These are phyloP conservation scores for Aspergillus brasiliensis DNA, from an alignment of 2,329 filamentous ascomycete genomes.

Conservation along the genomic window DNA sequence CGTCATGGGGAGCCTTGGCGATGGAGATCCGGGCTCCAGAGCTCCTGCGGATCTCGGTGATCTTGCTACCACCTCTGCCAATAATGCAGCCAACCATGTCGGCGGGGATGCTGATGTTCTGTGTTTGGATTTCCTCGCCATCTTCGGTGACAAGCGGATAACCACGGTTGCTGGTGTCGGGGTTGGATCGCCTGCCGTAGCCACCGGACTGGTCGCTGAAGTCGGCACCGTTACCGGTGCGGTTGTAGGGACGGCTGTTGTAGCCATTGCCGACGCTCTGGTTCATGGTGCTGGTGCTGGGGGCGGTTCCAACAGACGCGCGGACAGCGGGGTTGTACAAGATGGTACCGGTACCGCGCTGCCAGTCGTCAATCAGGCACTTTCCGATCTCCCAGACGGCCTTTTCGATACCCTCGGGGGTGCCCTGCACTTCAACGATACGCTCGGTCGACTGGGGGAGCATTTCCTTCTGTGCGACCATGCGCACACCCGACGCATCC, in stretches of 20 bases:
- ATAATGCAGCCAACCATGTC: slow-evolving; percentile 99
- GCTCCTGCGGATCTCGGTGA: slow-evolving; percentile 96
- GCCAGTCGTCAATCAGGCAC: slow-evolving; percentile 96
- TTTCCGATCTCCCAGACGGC: slow-evolving; percentile 99
- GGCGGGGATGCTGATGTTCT: slow-evolving; percentile 98
- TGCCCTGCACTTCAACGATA: slow-evolving; percentile 95
- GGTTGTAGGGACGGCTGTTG: slow-evolving; percentile 73
- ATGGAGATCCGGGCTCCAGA: slow-evolving; percentile 97
- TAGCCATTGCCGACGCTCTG: slow-evolving; percentile 56
- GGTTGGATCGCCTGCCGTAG: slow-evolving; percentile 79
- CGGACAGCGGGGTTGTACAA: slow-evolving; percentile 96
- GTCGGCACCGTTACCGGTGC: slow-evolving; percentile 95
- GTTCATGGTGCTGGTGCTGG: slow-evolving; percentile 55
- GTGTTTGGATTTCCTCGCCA: slow-evolving; percentile 95
- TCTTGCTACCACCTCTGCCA: slow-evolving; percentile 91
- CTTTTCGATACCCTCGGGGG: slow-evolving; percentile 91
- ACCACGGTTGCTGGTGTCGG: slow-evolving; percentile 76
- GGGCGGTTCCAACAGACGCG: slow-evolving; percentile 68
- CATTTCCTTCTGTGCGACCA: slow-evolving; percentile 99
- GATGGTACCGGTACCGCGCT: slow-evolving; percentile 93
- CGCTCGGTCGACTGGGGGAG: slow-evolving; percentile 97
- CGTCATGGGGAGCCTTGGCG: slow-evolving; percentile 94
- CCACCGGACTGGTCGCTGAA: slow-evolving; percentile 81
- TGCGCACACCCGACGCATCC: slow-evolving; percentile 92
- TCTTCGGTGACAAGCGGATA: slow-evolving; percentile 92